Conservation (phyloP, 176 grass and related monocot species). For the Avena atlantica region DNA sequence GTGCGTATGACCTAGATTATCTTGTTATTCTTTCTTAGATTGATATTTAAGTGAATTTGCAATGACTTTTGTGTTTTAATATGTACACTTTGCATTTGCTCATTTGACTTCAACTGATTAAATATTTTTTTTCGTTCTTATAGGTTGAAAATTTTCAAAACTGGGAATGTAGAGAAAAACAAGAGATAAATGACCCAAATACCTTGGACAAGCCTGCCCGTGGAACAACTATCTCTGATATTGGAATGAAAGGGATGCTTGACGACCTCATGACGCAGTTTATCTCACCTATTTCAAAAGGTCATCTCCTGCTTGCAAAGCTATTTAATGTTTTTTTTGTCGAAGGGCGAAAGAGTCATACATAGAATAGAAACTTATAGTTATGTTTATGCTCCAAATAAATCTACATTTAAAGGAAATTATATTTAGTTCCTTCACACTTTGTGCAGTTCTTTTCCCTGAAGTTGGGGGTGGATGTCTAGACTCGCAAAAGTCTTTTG, state of each 20-base stretch:
- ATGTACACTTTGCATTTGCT: background rate
- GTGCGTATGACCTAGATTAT: conserved; percentile 25
- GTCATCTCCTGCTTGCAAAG: background rate
- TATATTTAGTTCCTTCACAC: background rate
- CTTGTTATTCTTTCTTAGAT: background rate
- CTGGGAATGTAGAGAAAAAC: conserved; percentile 44
- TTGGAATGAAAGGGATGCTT: conserved; percentile 71
- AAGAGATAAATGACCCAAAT: conserved; percentile 61
- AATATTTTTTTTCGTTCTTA: background rate
- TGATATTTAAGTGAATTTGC: background rate
- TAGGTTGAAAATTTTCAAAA: conserved; percentile 69
- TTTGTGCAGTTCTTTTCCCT: conserved; percentile 60
- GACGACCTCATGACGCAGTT: conserved; percentile 65
- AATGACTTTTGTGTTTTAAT: background rate
- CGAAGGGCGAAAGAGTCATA: background rate
- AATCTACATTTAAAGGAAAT: background rate
- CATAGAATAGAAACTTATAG: background rate
- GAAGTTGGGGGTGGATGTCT: conserved; percentile 60
- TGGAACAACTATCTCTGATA: conserved; percentile 54
- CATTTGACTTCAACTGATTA: background rate
- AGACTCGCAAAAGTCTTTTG: conserved; percentile 62
- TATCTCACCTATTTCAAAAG: conserved; percentile 65
- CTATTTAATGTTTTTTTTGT: background rate
- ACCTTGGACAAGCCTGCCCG: conserved; percentile 36
- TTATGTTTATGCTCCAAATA: background rate